Conservation (phyloP, 768 basidiomycete genomes). For the Pulveroboletus frians region DNA sequence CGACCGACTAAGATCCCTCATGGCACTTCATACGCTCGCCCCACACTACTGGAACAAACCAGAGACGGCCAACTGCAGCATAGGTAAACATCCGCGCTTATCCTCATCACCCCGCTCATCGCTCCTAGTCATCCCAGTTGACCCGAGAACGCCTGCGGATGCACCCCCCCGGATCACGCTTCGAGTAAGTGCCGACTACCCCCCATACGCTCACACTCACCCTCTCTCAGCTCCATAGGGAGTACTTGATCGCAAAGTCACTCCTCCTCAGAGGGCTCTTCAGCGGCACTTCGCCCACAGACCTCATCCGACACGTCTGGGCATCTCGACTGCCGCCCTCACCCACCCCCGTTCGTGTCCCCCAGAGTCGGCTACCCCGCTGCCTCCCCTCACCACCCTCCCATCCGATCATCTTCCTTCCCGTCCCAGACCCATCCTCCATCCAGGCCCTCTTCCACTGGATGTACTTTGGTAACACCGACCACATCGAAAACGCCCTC, state of each 20-base stretch:
- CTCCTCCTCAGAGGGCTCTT: slow-evolving; percentile 66
- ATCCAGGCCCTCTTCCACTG: slow-evolving; percentile 71
- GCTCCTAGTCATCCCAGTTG: slow-evolving; percentile 41
- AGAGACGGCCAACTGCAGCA: slow-evolving; percentile 74
- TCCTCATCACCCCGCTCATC: neutral
- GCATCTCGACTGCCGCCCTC: slow-evolving; percentile 14
- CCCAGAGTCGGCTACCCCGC: slow-evolving; percentile 54
- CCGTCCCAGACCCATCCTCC: slow-evolving; percentile 68
- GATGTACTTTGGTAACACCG: slow-evolving; percentile 75
- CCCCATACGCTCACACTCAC: slow-evolving; percentile 4
- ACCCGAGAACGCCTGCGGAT: slow-evolving; percentile 17
- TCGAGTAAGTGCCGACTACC: slow-evolving; percentile 42
- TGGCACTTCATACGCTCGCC: too few species aligned
- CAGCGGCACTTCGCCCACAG: slow-evolving; percentile 57
- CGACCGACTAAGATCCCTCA: too few species aligned
- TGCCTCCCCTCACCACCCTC: slow-evolving; percentile 56
- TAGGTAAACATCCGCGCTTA: slow-evolving; percentile 53
- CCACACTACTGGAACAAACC: slow-evolving; percentile 20
- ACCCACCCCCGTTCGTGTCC: slow-evolving; percentile 33
- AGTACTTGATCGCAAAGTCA: slow-evolving; percentile 81
- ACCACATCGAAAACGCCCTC: slow-evolving; percentile 63
- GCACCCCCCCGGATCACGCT: slow-evolving; percentile 38
- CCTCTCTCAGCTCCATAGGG: slow-evolving; percentile 60
- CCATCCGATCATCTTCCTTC: slow-evolving; percentile 68
- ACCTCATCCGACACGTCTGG: slow-evolving; percentile 44